These are phyloP conservation scores for Coccomyxa sp. DNA, from an alignment of 139 green algal species.

Conservation along the genomic window DNA sequence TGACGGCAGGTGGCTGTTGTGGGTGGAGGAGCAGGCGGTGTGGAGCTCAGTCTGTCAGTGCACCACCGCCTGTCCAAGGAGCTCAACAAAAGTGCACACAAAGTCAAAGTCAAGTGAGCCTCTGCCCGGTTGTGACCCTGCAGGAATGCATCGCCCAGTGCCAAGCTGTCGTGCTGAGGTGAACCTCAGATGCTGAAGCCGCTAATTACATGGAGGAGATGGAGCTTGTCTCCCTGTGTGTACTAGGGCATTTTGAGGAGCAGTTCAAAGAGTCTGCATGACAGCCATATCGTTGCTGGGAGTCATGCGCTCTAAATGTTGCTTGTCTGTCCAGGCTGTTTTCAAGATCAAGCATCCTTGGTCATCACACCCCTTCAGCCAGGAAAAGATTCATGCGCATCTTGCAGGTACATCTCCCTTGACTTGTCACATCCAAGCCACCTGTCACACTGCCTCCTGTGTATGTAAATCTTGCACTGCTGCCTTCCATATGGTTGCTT, in stretches of 20 bases:
- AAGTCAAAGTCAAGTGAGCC: neutral
- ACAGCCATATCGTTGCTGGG: too few species aligned
- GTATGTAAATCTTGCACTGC: too few species aligned
- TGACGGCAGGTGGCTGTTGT: conserved; percentile 69
- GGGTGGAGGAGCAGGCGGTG: conserved; percentile 83
- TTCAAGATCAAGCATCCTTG: conserved; percentile 33
- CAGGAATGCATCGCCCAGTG: neutral
- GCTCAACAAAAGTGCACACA: neutral
- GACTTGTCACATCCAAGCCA: too few species aligned
- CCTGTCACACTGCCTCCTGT: too few species aligned
- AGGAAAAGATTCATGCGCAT: conserved; percentile 26
- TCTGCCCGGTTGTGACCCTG: too few species aligned
- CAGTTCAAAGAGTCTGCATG: neutral
- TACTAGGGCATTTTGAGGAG: too few species aligned
- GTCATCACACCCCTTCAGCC: conserved; percentile 26
- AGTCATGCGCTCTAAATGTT: too few species aligned
- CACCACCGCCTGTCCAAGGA: conserved; percentile 62
- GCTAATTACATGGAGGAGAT: too few species aligned
- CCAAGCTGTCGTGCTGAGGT: neutral
- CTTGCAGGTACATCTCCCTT: conserved; percentile 5
- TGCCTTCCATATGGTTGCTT: too few species aligned
- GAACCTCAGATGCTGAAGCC: neutral
- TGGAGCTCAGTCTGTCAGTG: conserved; percentile 84
- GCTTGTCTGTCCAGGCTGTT: conserved; percentile 39
- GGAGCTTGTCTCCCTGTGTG: too few species aligned